A percentile compares a stretch with the other conserved stretches of the same genome.
These are phyloP conservation scores for Pythium biforme DNA, from an alignment of 352 stramenopile species.

Conservation along the genomic window DNA sequence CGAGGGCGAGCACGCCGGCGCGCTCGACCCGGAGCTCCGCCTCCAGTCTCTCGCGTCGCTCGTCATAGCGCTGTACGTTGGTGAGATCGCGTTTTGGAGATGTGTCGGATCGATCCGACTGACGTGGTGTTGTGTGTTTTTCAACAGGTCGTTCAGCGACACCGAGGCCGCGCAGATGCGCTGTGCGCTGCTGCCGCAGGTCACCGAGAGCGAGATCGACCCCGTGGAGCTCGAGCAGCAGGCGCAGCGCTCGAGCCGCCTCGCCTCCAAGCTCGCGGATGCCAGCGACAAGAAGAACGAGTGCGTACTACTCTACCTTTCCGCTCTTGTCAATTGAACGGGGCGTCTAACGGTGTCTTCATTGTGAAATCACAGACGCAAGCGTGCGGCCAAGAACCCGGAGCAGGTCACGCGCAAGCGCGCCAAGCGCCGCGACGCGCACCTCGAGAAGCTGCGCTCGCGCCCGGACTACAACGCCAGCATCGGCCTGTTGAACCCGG, in stretches of 20 bases:
- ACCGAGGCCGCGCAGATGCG: slow-evolving; percentile 56
- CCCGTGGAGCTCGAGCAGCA: slow-evolving; percentile 66
- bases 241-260: slow-evolving; percentile 54
- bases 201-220: slow-evolving; percentile 55
- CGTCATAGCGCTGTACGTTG: slow-evolving; percentile 67
- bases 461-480: slow-evolving; percentile 74
- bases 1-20: slow-evolving; percentile 56
- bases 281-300: slow-evolving; percentile 77
- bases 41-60: slow-evolving; percentile 75
- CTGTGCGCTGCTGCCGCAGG: slow-evolving; percentile 59
- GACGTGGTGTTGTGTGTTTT: background rate
- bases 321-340: too few species aligned
- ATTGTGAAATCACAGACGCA: slow-evolving; percentile 51
- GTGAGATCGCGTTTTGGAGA: background rate
- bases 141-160: slow-evolving; percentile 68
- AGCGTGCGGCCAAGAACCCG: slow-evolving; percentile 69
- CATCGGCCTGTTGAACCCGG: slow-evolving; percentile 72
- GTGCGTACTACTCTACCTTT: too few species aligned
- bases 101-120: background rate
- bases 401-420: slow-evolving; percentile 74
- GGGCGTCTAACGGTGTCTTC: background rate
- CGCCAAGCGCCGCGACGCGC: slow-evolving; percentile 60
- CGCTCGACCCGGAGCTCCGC: slow-evolving; percentile 64
- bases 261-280: slow-evolving; percentile 59
- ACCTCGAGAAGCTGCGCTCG: slow-evolving; percentile 57